Percentiles rank a stretch among this genome's conserved stretches.
These are phyloP conservation scores for Metschnikowia gruessii DNA, from an alignment of 805 yeast species.

Conservation along the genomic window DNA sequence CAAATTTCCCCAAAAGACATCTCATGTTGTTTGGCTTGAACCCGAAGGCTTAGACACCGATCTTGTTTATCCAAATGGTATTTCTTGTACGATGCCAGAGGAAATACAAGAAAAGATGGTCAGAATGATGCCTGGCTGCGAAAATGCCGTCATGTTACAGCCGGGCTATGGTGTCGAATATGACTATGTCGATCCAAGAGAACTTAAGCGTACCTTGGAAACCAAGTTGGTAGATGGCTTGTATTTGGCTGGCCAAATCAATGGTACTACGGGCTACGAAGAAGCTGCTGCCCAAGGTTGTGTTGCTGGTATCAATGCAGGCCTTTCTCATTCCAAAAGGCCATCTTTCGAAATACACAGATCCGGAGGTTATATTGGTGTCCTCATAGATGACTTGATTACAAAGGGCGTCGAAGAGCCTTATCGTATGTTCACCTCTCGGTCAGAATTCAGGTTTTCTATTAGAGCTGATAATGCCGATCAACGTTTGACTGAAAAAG, in stretches of 20 bases:
- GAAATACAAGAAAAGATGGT: slow-evolving; percentile 81
- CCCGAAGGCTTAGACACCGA: slow-evolving; percentile 91
- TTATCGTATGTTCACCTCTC: slow-evolving; percentile 94
- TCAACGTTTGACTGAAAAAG: slow-evolving; percentile 69
- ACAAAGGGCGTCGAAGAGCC: slow-evolving; percentile 98
- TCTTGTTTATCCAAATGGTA: slow-evolving; percentile 94
- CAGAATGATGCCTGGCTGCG: slow-evolving; percentile 80
- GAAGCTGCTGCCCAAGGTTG: slow-evolving; percentile 98
- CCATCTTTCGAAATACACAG: slow-evolving; percentile 58
- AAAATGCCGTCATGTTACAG: slow-evolving; percentile 80
- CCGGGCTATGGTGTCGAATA: slow-evolving; percentile 99
- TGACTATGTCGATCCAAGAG: slow-evolving; percentile 93
- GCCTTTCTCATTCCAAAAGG: slow-evolving; percentile 45
- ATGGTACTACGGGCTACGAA: slow-evolving; percentile 98
- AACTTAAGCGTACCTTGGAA: slow-evolving; percentile 71
- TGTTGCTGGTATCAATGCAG: slow-evolving; percentile 95
- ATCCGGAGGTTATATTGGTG: slow-evolving; percentile 88
- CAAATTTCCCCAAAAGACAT: slow-evolving; percentile 69
- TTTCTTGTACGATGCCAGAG: slow-evolving; percentile 93
- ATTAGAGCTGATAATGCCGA: slow-evolving; percentile 96
- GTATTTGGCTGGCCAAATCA: slow-evolving; percentile 93
- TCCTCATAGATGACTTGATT: slow-evolving; percentile 86
- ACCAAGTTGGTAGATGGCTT: slow-evolving; percentile 77
- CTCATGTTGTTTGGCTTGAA: slow-evolving; percentile 90
- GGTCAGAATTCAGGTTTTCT: slow-evolving; percentile 89